Base-by-base conservation (phyloP, 257 asterid genomes). In the Solanum megistacrolobum region DNA sequence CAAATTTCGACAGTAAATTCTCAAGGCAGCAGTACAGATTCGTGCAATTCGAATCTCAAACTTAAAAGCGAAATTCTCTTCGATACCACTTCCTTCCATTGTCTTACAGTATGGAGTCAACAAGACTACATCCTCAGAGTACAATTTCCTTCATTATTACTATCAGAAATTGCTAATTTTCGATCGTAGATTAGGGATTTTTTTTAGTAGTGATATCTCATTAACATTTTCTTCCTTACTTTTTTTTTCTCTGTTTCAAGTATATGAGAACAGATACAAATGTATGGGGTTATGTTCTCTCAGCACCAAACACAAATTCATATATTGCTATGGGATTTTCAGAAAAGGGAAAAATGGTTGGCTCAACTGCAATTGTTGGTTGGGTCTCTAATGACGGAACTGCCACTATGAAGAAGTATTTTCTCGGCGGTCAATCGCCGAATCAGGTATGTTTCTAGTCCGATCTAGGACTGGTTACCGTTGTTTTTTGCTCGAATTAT, bases 121-220 rank as follows among this genome's bases (percentile, higher is more conserved):
- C 92, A 96, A 68, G 84, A 90, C 89, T 95, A 90, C 94, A 89
- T 93, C 86, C 98, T 96, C 91, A 88, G 99, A 88, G 99, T 96
- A 94, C 32, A 92, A 93, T 90, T 36, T 20, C 75, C 27, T 38
- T 7, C 86, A 7, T 23, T 7, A 18, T 76, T 18, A 6, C 20
- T 62, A 5, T 8, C 43, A 34, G 13, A 21, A 52, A 7, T n/a
- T 0, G 3, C 2, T 66, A 27, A 12, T 38, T 29, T 36, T n/a
- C 14, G 12, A 5, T 52, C 1, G 16, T 25, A 43, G 55, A 14
- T n/a, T 27, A 25, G 74, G 20, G 18, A 25, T 5, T 65, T 11
- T 2, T 62, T n/a, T 13, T 6, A 13, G 35, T 82, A 16, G 21
- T 18, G 27, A 71, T 3, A 71, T 4, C 12, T 71, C 41, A 34